Evolutionary conservation across 441 rosid genomes (phyloP), one percentile per base, ranked within the genome.

Genomic region (Gossypium gossypioides): DNA sequence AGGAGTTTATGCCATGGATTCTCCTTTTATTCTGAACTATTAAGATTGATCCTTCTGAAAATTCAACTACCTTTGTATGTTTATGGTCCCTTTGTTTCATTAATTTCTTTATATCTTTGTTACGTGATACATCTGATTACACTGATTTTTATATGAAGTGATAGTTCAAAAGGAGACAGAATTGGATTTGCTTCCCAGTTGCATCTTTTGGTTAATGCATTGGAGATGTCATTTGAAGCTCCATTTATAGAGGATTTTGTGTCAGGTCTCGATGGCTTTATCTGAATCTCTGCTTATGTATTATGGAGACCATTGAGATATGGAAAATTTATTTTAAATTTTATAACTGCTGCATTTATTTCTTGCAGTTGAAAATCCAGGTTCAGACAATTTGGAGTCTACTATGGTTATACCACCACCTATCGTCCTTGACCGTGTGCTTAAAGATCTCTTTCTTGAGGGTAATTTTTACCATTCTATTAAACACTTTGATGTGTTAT

Each of bases 181-280:
- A 72, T 82, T 73, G 94, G 97, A 69, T 96, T 93, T 79, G 86
- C 96, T 77, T 90, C 97, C 37, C 99, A 93, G 69, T 86, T 93
- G 83, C 78, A 68, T 68, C 85, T 89, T 84, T 82, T 96, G 84
- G 85, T 96, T 75, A 88, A 86, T 73, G 91, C 98, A 15, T 76
- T 91, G 81, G 84, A 84, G 75, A 76, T 74, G 82, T 87, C 99
- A 64, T 89, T 87, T 72, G 74, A 85, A 72, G 91, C 92, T 75
- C 96, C 89, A 77, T 96, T 96, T 78, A 83, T 93, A 87, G 99
- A 91, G 80, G 99, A 96, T 84, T 93, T 90, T 71, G 92, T 87
- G 60, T 90, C 99, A 90, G 99, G 98, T 96, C 61, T 76, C 79
- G 67, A 72, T 74, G 40, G 52, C 76, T 74, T 57, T 77, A 62